phyloP scores from a whole-genome alignment of 2,329 filamentous ascomycete species.

The Ascomycota sp. region DNA sequence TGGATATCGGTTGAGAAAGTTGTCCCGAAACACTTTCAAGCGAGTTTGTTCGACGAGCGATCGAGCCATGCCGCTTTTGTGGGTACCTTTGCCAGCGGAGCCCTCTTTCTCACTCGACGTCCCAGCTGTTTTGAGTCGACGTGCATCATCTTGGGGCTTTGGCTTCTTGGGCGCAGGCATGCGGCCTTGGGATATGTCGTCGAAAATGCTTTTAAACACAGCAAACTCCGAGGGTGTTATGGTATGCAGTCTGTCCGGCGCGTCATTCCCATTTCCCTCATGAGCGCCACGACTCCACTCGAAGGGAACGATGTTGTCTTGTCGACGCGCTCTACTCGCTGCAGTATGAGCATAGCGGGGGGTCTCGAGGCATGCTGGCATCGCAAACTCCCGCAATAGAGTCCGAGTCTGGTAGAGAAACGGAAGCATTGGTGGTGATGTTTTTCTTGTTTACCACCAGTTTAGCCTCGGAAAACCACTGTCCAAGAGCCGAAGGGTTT shows the following conservation, averaged over 20 bases:
- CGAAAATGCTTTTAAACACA: slow-evolving; percentile 38
- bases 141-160: neutral
- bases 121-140: too few relatives aligned
- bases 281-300: too few relatives aligned
- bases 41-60: slow-evolving; percentile 14
- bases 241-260: slow-evolving; percentile 13
- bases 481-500: too few relatives aligned
- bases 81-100: neutral
- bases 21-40: slow-evolving; percentile 12
- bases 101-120: neutral
- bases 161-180: slow-evolving; percentile 11
- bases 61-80: slow-evolving; percentile 4
- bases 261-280: slow-evolving; percentile 5
- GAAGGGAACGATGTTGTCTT: slow-evolving; percentile 28
- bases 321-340: slow-evolving; percentile 1
- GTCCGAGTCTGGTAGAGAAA: slow-evolving; percentile 59
- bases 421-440: slow-evolving; percentile 34
- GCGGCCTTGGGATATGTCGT: slow-evolving; percentile 17
- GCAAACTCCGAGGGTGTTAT: slow-evolving; percentile 36
- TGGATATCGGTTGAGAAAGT: slow-evolving; percentile 18
- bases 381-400: slow-evolving; percentile 12
- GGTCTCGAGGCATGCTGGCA: neutral
- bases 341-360: neutral
- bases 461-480: too few relatives aligned
- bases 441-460: too few relatives aligned